Base-by-base conservation (phyloP, 1,284 basidiomycete species). In the Puccinia novopanici region DNA sequence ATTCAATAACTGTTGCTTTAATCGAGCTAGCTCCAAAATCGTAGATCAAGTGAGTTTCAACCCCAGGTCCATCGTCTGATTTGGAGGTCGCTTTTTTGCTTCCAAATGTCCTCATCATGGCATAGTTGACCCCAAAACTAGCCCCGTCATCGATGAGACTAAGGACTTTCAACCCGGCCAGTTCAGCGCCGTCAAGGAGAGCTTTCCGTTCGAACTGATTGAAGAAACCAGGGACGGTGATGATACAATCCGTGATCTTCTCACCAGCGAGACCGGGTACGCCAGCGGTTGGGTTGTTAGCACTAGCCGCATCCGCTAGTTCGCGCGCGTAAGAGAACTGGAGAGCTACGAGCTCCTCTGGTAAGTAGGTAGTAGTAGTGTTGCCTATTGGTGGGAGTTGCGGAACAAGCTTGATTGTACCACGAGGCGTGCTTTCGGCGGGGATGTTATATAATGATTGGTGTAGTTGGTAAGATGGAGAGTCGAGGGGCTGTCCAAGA, bases 261-360 rank as follows among this genome's bases (percentile, higher is more conserved):
- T 95, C 94, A 15, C 89, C 83, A 0, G 82, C 83, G 3, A 75
- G 42, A 30, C 67, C 70, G 15, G 70, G 50, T 30, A 74, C 54
- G 15, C 57, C 61, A 63, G 78, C 57, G 54, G 65, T 73, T 24
- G 78, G 78, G 65, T 73, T 80, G 52, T 84, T 82, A 13, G 86
- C 90, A 0, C 92, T 91, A 27, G 91, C 87, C 65, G 88, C 87
- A 85, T 97, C 93, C 0, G 95, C 96, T 30, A 99, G 90, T 73
- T 92, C 90, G 82, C 92, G 93, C 84, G 95, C 90, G 87, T 98
- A 97, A 9, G 91, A 89, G 81, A 99, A 89, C 87, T 99, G 93
- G 92, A 98, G 96, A 6, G 92, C 97, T 55, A 98, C 89, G 63
- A 98, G 90, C 86, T 98, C 96, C 84, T 98, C 95, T 24, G 92